phyloP scores from a whole-genome alignment of 2,329 filamentous ascomycete species.

The Seiridium cupressi region DNA sequence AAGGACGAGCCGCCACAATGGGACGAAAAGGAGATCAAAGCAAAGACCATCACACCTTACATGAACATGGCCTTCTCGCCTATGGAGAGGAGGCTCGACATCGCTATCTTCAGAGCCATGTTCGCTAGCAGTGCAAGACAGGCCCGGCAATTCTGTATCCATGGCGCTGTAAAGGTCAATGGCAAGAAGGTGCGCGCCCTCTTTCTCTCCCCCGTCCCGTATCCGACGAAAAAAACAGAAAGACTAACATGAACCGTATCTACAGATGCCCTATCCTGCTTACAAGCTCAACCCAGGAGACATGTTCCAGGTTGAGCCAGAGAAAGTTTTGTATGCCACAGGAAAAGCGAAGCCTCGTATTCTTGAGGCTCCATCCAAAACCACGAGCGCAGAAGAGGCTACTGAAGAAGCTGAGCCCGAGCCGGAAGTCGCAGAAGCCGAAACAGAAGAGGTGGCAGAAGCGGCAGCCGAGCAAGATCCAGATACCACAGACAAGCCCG shows the following conservation, averaged over 20 bases:
- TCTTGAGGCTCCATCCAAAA: slow-evolving; percentile 22
- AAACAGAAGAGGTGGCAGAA: slow-evolving; percentile 19
- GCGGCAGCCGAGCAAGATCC: slow-evolving; percentile 33
- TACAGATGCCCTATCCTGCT: slow-evolving; percentile 83
- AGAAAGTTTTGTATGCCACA: slow-evolving; percentile 84
- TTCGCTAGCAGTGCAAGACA: slow-evolving; percentile 93
- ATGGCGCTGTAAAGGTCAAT: slow-evolving; percentile 93
- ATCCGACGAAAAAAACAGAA: neutral
- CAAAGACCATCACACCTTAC: slow-evolving; percentile 67
- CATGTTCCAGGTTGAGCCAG: slow-evolving; percentile 93
- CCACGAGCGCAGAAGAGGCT: slow-evolving; percentile 15
- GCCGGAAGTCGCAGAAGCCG: slow-evolving; percentile 20
- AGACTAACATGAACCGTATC: neutral
- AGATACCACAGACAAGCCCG: slow-evolving; percentile 32
- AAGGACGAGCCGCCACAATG: slow-evolving; percentile 33
- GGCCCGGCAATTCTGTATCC: slow-evolving; percentile 89
- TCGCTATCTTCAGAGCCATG: slow-evolving; percentile 88
- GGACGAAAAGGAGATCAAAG: neutral
- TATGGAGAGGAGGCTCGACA: slow-evolving; percentile 85
- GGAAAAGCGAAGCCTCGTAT: slow-evolving; percentile 63
- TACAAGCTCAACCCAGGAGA: slow-evolving; percentile 96
- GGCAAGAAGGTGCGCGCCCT: slow-evolving; percentile 73
- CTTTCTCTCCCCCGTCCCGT: neutral
- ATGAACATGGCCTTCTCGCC: slow-evolving; percentile 97
- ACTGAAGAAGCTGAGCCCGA: slow-evolving; percentile 21